Evolutionary conservation across 768 basidiomycete species (phyloP).

Genomic region (Leccinum rimulosum): DNA sequence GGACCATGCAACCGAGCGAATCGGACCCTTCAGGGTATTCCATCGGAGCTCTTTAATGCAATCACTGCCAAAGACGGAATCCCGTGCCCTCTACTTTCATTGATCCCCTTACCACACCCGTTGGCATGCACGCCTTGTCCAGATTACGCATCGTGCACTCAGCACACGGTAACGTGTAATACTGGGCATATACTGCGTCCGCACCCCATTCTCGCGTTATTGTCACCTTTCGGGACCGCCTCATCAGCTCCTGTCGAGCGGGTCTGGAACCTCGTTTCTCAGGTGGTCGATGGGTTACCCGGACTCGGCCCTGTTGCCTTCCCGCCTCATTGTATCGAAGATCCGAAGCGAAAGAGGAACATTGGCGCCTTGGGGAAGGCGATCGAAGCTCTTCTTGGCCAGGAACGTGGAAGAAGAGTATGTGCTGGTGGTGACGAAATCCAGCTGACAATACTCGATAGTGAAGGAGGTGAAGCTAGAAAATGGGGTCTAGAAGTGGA

Average conservation of each 20-base stretch:
- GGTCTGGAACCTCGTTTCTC: conserved; percentile 47
- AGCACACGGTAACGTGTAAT: conserved; percentile 60
- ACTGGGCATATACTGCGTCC: conserved; percentile 64
- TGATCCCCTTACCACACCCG: conserved; percentile 56
- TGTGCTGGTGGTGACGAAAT: conserved; percentile 52
- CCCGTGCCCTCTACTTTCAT: conserved; percentile 52
- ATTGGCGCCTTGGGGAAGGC: conserved; percentile 75
- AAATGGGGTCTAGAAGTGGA: conserved; percentile 72
- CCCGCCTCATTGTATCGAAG: conserved; percentile 73
- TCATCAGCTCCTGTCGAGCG: conserved; percentile 38
- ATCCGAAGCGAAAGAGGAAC: conserved; percentile 68
- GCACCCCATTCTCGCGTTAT: conserved; percentile 50
- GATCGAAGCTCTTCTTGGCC: conserved; percentile 61
- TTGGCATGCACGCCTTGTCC: conserved; percentile 72
- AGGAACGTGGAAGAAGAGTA: conserved; percentile 60
- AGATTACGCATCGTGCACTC: conserved; percentile 61
- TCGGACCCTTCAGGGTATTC: conserved; percentile 42
- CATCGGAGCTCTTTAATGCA: conserved; percentile 26
- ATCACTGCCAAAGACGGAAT: conserved; percentile 32
- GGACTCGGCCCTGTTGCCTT: conserved; percentile 75
- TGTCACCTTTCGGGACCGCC: conserved; percentile 40
- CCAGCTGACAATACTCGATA: conserved; percentile 32
- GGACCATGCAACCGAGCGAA: conserved; percentile 59
- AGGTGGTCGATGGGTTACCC: conserved; percentile 64
- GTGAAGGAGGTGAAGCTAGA: conserved; percentile 67